Percentiles rank a stretch among this genome's conserved stretches.
phyloP scores from a whole-genome alignment of 148 eudicot species.

The Vaccinium vitisidaea region DNA sequence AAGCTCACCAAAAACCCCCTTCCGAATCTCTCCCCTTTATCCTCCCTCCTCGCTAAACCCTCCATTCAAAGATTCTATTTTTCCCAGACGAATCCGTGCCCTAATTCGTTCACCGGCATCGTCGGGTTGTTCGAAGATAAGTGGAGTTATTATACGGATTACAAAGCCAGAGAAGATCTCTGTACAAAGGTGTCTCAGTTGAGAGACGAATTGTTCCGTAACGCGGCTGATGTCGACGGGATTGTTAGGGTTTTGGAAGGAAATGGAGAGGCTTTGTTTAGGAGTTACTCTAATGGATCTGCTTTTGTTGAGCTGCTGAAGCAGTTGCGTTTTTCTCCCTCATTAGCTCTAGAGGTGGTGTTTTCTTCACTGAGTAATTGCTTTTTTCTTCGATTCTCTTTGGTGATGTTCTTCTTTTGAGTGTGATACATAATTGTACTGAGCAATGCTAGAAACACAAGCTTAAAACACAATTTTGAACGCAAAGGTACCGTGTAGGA shows the following conservation, averaged over 20 bases:
- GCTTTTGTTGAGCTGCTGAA: conserved; percentile 63
- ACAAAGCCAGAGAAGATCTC: conserved; percentile 18
- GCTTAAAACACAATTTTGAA: not conserved
- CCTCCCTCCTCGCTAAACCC: not conserved
- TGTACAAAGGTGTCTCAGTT: conserved; percentile 30
- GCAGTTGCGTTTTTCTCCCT: conserved; percentile 38
- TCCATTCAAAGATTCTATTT: not conserved
- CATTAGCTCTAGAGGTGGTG: conserved; percentile 52
- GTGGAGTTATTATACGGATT: conserved; percentile 1
- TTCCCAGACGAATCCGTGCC: not conserved
- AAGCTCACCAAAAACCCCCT: conserved; percentile 12
- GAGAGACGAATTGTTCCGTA: conserved; percentile 41
- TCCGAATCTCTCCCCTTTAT: not conserved
- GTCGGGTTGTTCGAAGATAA: conserved; percentile 19
- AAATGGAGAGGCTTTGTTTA: conserved; percentile 43
- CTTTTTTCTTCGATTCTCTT: conserved; percentile 3
- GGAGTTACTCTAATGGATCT: conserved; percentile 40
- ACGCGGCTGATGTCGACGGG: conserved; percentile 16
- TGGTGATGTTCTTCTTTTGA: not conserved
- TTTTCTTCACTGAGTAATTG: not conserved
- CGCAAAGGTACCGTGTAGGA: not conserved
- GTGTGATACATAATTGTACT: not conserved
- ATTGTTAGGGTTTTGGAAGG: conserved; percentile 41
- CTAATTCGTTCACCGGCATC: not conserved
- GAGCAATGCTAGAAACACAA: not conserved